Evolutionary conservation across 75 land plant species (phyloP).

Genomic region (Chamaecyparis obtusa): DNA sequence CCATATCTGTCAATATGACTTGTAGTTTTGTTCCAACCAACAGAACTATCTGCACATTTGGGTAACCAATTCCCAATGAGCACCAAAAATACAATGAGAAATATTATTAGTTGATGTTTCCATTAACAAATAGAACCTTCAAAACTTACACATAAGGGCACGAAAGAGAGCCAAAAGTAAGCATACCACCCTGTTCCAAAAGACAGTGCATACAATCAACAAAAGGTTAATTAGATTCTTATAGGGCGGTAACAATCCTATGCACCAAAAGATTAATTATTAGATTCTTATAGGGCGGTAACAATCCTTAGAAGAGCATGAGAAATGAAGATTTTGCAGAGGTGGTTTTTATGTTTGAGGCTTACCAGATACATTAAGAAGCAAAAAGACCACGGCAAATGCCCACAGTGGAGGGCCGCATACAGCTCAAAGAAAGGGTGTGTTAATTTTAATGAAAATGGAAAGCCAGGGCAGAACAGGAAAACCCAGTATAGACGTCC

Average conservation of each 20-base stretch:
- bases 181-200: conserved; percentile 47
- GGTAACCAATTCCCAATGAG: not conserved
- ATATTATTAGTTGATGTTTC: not conserved
- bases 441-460: not conserved
- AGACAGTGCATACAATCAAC: not conserved
- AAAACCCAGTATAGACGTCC: too few relatives aligned
- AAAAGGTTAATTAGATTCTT: not conserved
- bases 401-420: conserved; percentile 64
- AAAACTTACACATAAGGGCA: conserved; percentile 53
- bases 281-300: too few relatives aligned
- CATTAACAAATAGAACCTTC: not conserved
- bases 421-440: not conserved
- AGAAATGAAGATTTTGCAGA: not conserved
- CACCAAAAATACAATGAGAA: not conserved
- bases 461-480: too few relatives aligned
- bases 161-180: conserved; percentile 55
- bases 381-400: conserved; percentile 42
- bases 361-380: conserved; percentile 57
- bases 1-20: conserved; percentile 57
- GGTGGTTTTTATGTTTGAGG: not conserved
- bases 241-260: too few relatives aligned
- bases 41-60: conserved; percentile 51
- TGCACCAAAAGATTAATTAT: too few relatives aligned
- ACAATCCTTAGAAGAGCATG: not conserved
- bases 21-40: conserved; percentile 76